A percentile compares a stretch with the other conserved stretches of the same genome.
phyloP scores from a whole-genome alignment of 495 filamentous ascomycete genomes.

The Penicillium paxilli region DNA sequence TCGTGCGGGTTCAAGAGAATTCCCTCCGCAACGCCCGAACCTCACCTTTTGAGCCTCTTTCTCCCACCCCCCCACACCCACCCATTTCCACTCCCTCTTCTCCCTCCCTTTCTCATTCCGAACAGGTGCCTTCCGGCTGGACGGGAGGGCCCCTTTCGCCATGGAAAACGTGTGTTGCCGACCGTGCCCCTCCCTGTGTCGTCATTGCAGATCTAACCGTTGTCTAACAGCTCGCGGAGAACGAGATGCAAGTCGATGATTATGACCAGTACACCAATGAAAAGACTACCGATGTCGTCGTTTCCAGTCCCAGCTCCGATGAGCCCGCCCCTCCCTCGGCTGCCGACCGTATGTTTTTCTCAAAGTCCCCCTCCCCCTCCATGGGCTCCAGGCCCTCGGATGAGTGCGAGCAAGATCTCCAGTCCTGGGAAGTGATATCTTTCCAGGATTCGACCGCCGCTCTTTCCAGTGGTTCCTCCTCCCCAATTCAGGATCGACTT shows the following conservation, averaged over 20 bases:
- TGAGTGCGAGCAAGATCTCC: not conserved
- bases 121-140: conserved; percentile 26
- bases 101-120: conserved; percentile 16
- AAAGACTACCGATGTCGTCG: conserved; percentile 80
- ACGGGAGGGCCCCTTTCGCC: conserved; percentile 35
- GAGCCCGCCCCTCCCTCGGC: conserved; percentile 59
- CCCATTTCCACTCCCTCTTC: conserved; percentile 4
- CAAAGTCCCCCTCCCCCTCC: conserved; percentile 8
- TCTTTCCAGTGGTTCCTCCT: not conserved
- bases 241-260: conserved; percentile 71
- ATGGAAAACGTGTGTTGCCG: conserved; percentile 50
- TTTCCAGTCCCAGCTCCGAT: conserved; percentile 65
- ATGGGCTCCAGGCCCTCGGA: not conserved
- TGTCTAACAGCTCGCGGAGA: conserved; percentile 39
- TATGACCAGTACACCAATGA: conserved; percentile 74
- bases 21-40: conserved; percentile 23
- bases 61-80: conserved; percentile 8
- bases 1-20: conserved; percentile 26
- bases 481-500: not conserved
- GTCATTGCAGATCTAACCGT: conserved; percentile 31
- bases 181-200: conserved; percentile 25
- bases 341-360: conserved; percentile 65
- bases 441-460: not conserved
- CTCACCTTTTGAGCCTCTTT: not conserved
- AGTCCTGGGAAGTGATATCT: not conserved